Evolutionary conservation across 2,329 filamentous ascomycete genomes (phyloP).

Genomic region (Monosporascus sp.): DNA sequence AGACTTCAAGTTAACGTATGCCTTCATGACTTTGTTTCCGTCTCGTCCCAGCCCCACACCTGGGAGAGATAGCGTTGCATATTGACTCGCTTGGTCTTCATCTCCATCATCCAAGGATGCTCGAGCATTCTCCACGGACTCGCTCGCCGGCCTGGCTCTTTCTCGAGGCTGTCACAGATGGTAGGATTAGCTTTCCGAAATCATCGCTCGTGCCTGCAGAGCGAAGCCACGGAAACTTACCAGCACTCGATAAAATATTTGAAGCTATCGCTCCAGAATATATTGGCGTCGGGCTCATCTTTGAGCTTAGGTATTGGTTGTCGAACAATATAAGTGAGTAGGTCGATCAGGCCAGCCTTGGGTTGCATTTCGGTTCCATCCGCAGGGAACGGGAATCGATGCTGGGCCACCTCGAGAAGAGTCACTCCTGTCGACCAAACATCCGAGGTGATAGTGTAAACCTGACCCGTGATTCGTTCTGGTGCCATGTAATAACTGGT

Average conservation of each 20-base stretch:
- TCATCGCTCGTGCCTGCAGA: too few relatives aligned
- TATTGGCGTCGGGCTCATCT: slow-evolving; percentile 83
- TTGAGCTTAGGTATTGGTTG: slow-evolving; percentile 94
- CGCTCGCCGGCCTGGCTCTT: slow-evolving; percentile 79
- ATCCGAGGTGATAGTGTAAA: slow-evolving; percentile 96
- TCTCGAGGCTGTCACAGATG: slow-evolving; percentile 67
- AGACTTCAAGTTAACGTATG: not conserved
- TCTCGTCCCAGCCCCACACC: slow-evolving; percentile 95
- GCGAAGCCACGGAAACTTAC: slow-evolving; percentile 51
- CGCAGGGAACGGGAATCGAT: slow-evolving; percentile 95
- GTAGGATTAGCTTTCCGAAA: slow-evolving; percentile 9
- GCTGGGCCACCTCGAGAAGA: slow-evolving; percentile 96
- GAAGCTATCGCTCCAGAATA: slow-evolving; percentile 95
- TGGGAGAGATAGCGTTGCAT: slow-evolving; percentile 91
- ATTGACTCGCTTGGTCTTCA: slow-evolving; percentile 93
- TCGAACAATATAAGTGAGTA: slow-evolving; percentile 94
- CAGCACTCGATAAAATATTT: slow-evolving; percentile 99
- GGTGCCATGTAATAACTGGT: slow-evolving; percentile 99
- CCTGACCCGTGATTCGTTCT: slow-evolving; percentile 94
- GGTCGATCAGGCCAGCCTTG: slow-evolving; percentile 84
- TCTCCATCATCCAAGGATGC: slow-evolving; percentile 97
- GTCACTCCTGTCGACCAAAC: slow-evolving; percentile 98
- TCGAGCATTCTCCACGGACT: slow-evolving; percentile 99
- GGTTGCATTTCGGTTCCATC: slow-evolving; percentile 96
- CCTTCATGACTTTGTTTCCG: slow-evolving; percentile 18